These are phyloP conservation scores for Claviceps arundinis DNA, from an alignment of 2,329 filamentous ascomycete species.

Conservation along the genomic window DNA sequence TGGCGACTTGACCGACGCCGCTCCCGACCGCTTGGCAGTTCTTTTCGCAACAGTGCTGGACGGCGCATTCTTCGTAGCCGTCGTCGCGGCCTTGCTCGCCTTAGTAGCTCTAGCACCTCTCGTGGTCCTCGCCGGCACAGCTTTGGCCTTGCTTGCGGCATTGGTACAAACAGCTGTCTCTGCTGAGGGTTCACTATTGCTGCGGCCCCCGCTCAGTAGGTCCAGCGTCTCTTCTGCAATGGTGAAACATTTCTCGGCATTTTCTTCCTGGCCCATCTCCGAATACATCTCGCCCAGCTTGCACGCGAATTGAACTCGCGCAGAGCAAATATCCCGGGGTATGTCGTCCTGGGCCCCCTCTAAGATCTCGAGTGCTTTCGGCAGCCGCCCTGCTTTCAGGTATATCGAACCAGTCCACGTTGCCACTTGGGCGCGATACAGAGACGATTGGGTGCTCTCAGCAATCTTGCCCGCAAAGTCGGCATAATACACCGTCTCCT, in stretches of 20 bases:
- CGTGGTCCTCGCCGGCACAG: slow-evolving; percentile 6
- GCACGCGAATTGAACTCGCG: slow-evolving; percentile 33
- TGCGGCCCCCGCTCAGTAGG: slow-evolving; percentile 17
- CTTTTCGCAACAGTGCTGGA: slow-evolving; percentile 2
- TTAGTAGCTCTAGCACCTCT: neutral
- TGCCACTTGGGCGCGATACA: slow-evolving; percentile 41
- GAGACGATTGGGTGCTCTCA: slow-evolving; percentile 48
- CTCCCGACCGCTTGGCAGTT: slow-evolving; percentile 9
- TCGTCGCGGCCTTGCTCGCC: slow-evolving; percentile 10
- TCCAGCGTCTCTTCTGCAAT: slow-evolving; percentile 35
- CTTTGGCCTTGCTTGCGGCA: slow-evolving; percentile 6
- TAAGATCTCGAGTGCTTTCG: slow-evolving; percentile 43
- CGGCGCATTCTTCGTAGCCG: slow-evolving; percentile 8
- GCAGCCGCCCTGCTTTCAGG: slow-evolving; percentile 42
- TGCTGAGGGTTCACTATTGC: slow-evolving; percentile 1
- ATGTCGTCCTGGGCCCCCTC: slow-evolving; percentile 40
- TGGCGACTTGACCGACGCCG: slow-evolving; percentile 9
- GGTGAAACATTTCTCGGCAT: slow-evolving; percentile 29
- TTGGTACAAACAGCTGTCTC: slow-evolving; percentile 4
- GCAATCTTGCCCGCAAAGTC: slow-evolving; percentile 74
- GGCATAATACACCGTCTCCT: slow-evolving; percentile 78
- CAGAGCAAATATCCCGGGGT: slow-evolving; percentile 24
- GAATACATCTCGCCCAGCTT: slow-evolving; percentile 43
- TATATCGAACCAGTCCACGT: slow-evolving; percentile 43
- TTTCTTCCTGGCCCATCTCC: slow-evolving; percentile 31